Evolutionary conservation across 169 alveolate genomes (phyloP).

Genomic region (Cryptosporidium muris): DNA sequence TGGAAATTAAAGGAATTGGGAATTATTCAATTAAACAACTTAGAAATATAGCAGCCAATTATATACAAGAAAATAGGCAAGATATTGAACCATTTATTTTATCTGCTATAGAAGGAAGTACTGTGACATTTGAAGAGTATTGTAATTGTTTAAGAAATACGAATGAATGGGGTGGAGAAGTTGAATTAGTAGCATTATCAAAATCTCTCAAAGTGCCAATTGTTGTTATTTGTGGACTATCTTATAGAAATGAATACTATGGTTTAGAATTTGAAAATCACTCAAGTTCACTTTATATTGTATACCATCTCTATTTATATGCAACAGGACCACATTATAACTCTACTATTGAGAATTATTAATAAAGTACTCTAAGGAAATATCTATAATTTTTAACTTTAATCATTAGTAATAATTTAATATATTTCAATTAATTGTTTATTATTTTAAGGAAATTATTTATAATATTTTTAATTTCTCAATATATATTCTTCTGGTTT

Average conservation of each 20-base stretch:
- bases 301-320: conserved; percentile 37
- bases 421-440: neutral
- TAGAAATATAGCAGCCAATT: conserved; percentile 58
- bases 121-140: conserved; percentile 30
- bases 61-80: conserved; percentile 27
- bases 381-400: neutral
- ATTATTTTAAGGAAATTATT: neutral
- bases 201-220: conserved; percentile 46
- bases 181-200: conserved; percentile 52
- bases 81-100: conserved; percentile 57
- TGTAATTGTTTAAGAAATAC: conserved; percentile 38
- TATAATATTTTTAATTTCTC: no score
- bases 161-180: conserved; percentile 69
- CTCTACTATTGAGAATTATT: conserved; percentile 11
- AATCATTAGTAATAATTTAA: neutral
- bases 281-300: conserved; percentile 17
- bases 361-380: neutral
- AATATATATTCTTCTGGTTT: neutral
- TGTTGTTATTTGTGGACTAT: conserved; percentile 24
- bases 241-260: conserved; percentile 54
- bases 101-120: conserved; percentile 28
- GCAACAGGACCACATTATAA: conserved; percentile 64
- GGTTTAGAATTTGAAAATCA: conserved; percentile 20
- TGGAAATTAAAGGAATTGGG: conserved; percentile 15
- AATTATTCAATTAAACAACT: conserved; percentile 29